phyloP scores from a whole-genome alignment of 371 early-diverging fungal species.

The Funneliformis caledonium region DNA sequence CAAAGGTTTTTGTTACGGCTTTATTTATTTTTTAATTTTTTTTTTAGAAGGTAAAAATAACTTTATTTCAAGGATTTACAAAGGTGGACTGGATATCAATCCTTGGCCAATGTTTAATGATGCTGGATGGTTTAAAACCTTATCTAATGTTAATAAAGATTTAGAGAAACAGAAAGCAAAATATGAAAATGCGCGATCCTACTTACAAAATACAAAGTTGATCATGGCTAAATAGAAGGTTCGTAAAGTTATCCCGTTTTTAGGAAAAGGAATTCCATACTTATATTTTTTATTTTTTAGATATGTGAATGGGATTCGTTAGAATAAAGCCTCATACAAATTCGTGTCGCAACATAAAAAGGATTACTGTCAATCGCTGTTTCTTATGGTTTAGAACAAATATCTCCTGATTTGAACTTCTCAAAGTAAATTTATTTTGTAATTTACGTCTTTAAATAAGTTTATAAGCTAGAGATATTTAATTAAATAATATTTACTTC shows the following conservation, averaged over 20 bases:
- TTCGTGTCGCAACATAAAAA: conserved; percentile 9
- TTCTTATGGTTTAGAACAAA: conserved; percentile 33
- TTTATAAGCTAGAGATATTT: neutral
- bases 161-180: conserved; percentile 12
- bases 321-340: conserved; percentile 14
- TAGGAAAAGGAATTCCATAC: neutral
- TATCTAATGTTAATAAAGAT: conserved; percentile 5
- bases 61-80: conserved; percentile 31
- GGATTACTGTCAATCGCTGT: neutral
- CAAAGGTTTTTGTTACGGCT: too few species aligned
- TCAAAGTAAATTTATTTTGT: neutral
- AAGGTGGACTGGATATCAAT: conserved; percentile 15
- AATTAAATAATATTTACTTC: neutral
- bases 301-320: conserved; percentile 31
- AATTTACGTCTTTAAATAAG: neutral
- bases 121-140: conserved; percentile 10
- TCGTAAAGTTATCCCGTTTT: neutral
- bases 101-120: conserved; percentile 38
- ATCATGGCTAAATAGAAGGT: neutral
- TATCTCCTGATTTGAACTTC: neutral
- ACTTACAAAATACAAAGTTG: conserved; percentile 27
- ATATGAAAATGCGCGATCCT: conserved; percentile 25
- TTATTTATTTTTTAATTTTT: neutral
- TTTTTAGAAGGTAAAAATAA: conserved; percentile 16
- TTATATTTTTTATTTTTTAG: neutral